Evolutionary conservation across 2,329 filamentous ascomycete genomes (phyloP).

Genomic region (Botryotinia convoluta): DNA sequence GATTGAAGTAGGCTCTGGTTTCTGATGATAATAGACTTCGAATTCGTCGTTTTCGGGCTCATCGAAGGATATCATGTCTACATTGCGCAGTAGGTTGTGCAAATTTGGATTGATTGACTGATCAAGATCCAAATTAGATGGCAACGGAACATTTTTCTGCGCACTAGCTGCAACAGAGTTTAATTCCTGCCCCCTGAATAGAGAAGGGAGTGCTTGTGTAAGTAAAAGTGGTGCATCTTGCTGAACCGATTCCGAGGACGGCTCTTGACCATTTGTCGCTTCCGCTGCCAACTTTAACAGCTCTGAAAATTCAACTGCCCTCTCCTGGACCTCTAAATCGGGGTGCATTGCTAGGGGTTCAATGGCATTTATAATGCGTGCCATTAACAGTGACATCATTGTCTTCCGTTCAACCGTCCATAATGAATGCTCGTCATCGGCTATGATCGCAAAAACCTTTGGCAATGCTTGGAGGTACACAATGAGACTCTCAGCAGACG

Average conservation of each 20-base stretch:
- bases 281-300: constrained; percentile 84
- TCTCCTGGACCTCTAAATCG: constrained; percentile 89
- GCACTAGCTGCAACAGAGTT: constrained; percentile 81
- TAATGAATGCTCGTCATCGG: constrained; percentile 58
- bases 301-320: constrained; percentile 89
- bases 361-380: constrained; percentile 76
- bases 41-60: constrained; percentile 64
- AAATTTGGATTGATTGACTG: constrained; percentile 78
- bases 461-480: constrained; percentile 79
- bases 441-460: constrained; percentile 77
- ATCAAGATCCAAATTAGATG: constrained; percentile 73
- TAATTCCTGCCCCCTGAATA: constrained; percentile 83
- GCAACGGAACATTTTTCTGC: constrained; percentile 81
- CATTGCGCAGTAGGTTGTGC: constrained; percentile 57
- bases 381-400: constrained; percentile 72
- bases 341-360: constrained; percentile 80
- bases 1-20: constrained; percentile 42
- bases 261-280: constrained; percentile 66
- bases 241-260: constrained; percentile 50
- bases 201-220: constrained; percentile 82
- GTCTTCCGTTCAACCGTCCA: constrained; percentile 77
- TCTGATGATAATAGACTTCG: constrained; percentile 56
- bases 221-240: constrained; percentile 78
- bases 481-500: constrained; percentile 64
- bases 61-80: constrained; percentile 50